Percentiles rank a stretch among this genome's conserved stretches.
phyloP scores from a whole-genome alignment of 78 protist species.

The Dictyostelium brefeldianum region DNA sequence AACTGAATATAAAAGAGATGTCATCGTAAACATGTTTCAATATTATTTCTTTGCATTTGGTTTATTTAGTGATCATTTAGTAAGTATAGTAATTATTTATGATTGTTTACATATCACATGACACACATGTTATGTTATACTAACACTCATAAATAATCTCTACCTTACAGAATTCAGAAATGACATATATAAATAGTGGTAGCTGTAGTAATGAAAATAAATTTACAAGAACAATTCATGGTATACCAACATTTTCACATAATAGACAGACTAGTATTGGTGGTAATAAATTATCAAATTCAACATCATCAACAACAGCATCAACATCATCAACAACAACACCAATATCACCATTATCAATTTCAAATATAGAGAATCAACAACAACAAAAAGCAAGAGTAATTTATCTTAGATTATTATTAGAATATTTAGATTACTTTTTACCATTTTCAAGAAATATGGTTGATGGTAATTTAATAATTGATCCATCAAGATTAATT shows the following conservation, averaged over 20 bases:
- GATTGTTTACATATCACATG: no score
- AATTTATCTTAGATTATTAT: background rate
- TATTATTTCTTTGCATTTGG: conserved; percentile 68
- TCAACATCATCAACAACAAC: background rate
- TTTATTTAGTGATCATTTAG: conserved; percentile 47
- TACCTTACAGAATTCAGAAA: background rate
- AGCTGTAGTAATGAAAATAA: background rate
- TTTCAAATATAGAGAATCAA: background rate
- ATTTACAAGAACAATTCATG: conserved; percentile 41
- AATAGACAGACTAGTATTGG: background rate
- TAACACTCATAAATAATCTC: background rate
- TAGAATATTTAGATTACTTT: conserved; percentile 41
- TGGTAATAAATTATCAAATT: conserved; percentile 9
- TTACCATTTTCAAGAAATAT: conserved; percentile 12
- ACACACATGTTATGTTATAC: background rate
- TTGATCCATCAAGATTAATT: background rate
- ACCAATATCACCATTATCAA: conserved; percentile 18
- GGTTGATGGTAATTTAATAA: background rate
- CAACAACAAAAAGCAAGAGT: conserved; percentile 22
- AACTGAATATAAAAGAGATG: background rate
- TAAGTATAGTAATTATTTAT: conserved; percentile 4
- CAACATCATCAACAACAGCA: background rate
- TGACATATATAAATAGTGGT: background rate
- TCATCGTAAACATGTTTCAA: conserved; percentile 48
- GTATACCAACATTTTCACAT: conserved; percentile 51